Percentiles rank a stretch among this genome's conserved stretches.
Evolutionary conservation across 2,329 filamentous ascomycete species (phyloP).

Genomic region (Eutypa lata): DNA sequence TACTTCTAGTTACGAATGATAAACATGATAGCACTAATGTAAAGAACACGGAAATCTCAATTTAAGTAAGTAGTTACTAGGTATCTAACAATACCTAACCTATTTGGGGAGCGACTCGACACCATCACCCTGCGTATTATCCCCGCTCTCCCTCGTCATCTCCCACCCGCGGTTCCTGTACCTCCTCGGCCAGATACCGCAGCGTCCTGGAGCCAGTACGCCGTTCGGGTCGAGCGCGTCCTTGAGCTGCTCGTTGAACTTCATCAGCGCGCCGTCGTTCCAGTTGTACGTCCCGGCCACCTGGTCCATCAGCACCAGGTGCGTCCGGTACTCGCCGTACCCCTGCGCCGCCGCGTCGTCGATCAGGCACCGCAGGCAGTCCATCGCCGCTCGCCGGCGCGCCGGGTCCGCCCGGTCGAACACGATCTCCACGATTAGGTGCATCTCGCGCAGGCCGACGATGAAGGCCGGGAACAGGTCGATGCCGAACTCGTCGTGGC

Average conservation of each 20-base stretch:
- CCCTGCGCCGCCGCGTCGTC: slow-evolving; percentile 36
- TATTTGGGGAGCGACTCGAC: too few relatives aligned
- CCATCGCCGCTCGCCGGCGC: slow-evolving; percentile 20
- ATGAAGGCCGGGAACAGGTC: slow-evolving; percentile 39
- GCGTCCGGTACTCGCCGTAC: slow-evolving; percentile 43
- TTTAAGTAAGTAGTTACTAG: too few relatives aligned
- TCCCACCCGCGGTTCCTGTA: slow-evolving; percentile 34
- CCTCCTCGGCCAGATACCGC: slow-evolving; percentile 29
- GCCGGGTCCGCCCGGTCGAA: slow-evolving; percentile 25
- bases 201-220: slow-evolving; percentile 29
- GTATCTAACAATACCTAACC: too few relatives aligned
- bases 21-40: too few relatives aligned
- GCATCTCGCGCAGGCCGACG: slow-evolving; percentile 43
- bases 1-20: too few relatives aligned
- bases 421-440: slow-evolving; percentile 33
- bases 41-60: too few relatives aligned
- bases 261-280: slow-evolving; percentile 37
- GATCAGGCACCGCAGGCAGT: slow-evolving; percentile 28
- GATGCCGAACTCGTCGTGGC: slow-evolving; percentile 33
- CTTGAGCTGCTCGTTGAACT: slow-evolving; percentile 39
- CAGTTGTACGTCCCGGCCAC: slow-evolving; percentile 40
- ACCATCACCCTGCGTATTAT: slow-evolving; percentile 28
- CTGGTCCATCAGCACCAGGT: slow-evolving; percentile 43
- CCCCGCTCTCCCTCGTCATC: slow-evolving; percentile 30
- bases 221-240: slow-evolving; percentile 38